Evolutionary conservation across 169 alveolate species (phyloP).

Genomic region (Cryptosporidium meleagridis): DNA sequence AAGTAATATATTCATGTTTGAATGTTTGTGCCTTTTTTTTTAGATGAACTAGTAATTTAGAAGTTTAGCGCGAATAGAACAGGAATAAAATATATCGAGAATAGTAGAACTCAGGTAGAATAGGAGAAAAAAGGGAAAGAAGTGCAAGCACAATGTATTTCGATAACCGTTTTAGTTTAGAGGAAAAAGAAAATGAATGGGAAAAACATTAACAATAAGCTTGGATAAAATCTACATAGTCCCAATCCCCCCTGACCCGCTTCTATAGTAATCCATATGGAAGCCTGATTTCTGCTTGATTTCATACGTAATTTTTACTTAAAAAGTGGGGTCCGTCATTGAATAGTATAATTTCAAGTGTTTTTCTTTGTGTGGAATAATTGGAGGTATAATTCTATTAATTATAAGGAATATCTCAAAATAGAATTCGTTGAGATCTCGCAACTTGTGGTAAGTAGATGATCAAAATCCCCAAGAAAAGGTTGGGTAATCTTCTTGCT

Average conservation of each 20-base stretch:
- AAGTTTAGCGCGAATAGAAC: background rate
- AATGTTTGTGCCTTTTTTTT: background rate
- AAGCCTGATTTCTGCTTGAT: conserved; percentile 62
- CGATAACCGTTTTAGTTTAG: background rate
- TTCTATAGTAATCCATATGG: conserved; percentile 70
- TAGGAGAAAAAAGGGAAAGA: background rate
- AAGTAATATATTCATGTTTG: background rate
- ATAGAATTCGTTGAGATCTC: conserved; percentile 1
- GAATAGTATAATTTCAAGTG: conserved; percentile 63
- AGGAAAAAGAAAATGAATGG: background rate
- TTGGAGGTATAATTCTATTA: conserved; percentile 43
- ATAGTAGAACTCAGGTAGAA: background rate
- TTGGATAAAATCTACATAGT: background rate
- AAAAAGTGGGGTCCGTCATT: conserved; percentile 76
- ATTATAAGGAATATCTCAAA: conserved; percentile 44
- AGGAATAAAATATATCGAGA: background rate
- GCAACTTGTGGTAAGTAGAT: conserved; percentile 30
- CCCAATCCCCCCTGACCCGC: conserved; percentile 74
- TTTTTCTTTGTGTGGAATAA: conserved; percentile 70
- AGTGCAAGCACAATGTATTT: background rate
- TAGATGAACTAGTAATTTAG: background rate
- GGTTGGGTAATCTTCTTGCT: background rate
- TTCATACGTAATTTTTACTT: conserved; percentile 75
- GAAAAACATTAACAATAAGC: background rate
- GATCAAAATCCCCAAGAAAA: background rate